phyloP scores from a whole-genome alignment of 2,329 filamentous ascomycete genomes.

The Escovopsis sp. region DNA sequence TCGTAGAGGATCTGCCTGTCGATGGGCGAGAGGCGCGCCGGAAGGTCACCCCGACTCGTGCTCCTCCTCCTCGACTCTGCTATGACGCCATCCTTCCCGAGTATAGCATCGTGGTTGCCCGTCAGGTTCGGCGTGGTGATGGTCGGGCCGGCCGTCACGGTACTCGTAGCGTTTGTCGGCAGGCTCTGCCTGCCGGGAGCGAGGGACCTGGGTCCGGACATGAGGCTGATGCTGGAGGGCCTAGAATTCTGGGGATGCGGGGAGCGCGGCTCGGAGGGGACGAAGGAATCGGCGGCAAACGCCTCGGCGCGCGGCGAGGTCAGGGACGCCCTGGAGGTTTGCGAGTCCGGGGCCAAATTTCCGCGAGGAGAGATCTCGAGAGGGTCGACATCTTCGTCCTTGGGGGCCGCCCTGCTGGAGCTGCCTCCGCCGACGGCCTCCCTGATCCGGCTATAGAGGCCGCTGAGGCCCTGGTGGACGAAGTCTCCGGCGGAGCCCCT shows the following conservation, averaged over 20 bases:
- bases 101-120: conserved; percentile 23
- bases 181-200: conserved; percentile 24
- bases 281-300: conserved; percentile 16
- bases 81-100: conserved; percentile 28
- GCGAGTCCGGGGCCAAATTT: conserved; percentile 21
- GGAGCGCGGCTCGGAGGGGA: conserved; percentile 24
- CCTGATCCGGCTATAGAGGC: conserved; percentile 73
- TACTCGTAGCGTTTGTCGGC: conserved; percentile 27
- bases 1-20: conserved; percentile 24
- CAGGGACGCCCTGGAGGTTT: conserved; percentile 26
- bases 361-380: conserved; percentile 1
- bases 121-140: conserved; percentile 34
- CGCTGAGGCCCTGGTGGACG: conserved; percentile 75
- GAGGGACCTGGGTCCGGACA: conserved; percentile 27
- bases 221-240: conserved; percentile 32
- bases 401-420: conserved; percentile 17
- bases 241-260: conserved; percentile 30
- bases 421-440: conserved; percentile 64
- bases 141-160: conserved; percentile 26
- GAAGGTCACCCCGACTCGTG: conserved; percentile 28
- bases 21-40: conserved; percentile 19
- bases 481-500: conserved; percentile 58
- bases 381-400: conserved; percentile 14
- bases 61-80: conserved; percentile 26
- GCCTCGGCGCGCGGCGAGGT: conserved; percentile 30